Percentiles rank a stretch among this genome's conserved stretches.
phyloP scores from a whole-genome alignment of 2,329 filamentous ascomycete species.

The Trichoderma simmonsii region DNA sequence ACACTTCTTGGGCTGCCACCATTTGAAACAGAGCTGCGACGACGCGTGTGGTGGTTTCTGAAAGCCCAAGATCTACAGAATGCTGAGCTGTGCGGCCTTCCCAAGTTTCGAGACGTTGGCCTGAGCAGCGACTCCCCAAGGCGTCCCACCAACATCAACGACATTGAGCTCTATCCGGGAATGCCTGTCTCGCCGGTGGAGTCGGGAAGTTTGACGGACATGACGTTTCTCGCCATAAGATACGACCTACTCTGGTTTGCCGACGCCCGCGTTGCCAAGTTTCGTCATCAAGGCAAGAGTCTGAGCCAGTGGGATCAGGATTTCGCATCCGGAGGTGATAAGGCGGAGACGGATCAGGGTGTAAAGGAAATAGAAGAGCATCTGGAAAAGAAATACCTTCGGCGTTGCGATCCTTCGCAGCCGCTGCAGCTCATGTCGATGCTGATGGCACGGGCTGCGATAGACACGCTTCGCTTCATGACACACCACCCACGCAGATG shows the following conservation, averaged over 20 bases:
- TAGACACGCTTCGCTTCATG: constrained; percentile 4
- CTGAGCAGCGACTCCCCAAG: neutral
- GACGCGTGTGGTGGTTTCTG: constrained; percentile 2
- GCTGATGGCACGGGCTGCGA: constrained; percentile 7
- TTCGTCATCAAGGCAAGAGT: neutral
- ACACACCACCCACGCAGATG: constrained; percentile 7
- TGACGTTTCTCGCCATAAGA: constrained; percentile 5
- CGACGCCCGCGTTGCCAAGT: neutral
- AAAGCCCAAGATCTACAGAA: neutral
- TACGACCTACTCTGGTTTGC: constrained; percentile 7
- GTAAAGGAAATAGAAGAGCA: neutral
- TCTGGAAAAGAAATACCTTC: neutral
- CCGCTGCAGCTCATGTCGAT: neutral
- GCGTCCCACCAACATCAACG: neutral
- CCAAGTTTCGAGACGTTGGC: constrained; percentile 4
- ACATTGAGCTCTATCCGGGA: neutral
- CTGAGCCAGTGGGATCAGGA: neutral
- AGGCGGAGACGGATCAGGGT: neutral
- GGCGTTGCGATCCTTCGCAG: constrained; percentile 1
- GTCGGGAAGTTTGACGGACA: neutral
- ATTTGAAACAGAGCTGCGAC: neutral
- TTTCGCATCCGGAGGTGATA: neutral
- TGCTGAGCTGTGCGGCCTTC: constrained; percentile 3
- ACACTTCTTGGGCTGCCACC: neutral
- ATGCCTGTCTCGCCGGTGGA: neutral